Evolutionary conservation across 768 basidiomycete species (phyloP), one percentile per base, ranked within the genome.

Genomic region (Kwoniella newhampshirensis): DNA sequence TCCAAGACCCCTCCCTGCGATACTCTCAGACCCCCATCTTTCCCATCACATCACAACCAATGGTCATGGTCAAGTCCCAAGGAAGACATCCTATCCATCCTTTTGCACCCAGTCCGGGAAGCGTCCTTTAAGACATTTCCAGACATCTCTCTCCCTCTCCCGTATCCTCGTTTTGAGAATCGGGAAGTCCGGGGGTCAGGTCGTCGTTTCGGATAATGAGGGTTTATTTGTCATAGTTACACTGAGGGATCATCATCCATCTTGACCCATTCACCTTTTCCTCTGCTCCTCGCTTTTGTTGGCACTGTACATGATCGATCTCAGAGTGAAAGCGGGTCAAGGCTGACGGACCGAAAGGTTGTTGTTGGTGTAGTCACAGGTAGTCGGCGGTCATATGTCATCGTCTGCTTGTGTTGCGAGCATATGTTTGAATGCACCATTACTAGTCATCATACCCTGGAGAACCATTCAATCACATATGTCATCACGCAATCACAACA

Each of bases 171-270:
- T 63, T 49, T 63, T 63, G 62, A 51, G 36, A 43, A 49, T 49
- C 50, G 36, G 35, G 32, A 32, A 51, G 50, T 27, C 45, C 20
- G 30, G 26, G 48, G 46, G 36, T 45, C 47, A 20, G 50, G 46
- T 54, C 28, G 62, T 59, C 59, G 68, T 66, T 63, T 32, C 57
- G 66, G 60, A 59, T 59, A 46, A 60, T 63, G 66, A 59, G 63
- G 68, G 68, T n/a, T 47, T 67, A 64, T 62, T 59, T 70, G 32
- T 32, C 68, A 70, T 70, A 70, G 68, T 70, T 70, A 70, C 68
- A 70, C 68, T 70, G 68, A 70, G 68, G 66, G 63, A 63, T 44
- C 47, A 35, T 46, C 44, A 27, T 17, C 4, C 21, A 23, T 7
- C 44, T 27, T 23, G 5, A 21, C 26, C n/a, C 26, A 4, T 9